Evolutionary conservation across 2,329 filamentous ascomycete genomes (phyloP).

Genomic region (Neofusicoccum umdonicola): DNA sequence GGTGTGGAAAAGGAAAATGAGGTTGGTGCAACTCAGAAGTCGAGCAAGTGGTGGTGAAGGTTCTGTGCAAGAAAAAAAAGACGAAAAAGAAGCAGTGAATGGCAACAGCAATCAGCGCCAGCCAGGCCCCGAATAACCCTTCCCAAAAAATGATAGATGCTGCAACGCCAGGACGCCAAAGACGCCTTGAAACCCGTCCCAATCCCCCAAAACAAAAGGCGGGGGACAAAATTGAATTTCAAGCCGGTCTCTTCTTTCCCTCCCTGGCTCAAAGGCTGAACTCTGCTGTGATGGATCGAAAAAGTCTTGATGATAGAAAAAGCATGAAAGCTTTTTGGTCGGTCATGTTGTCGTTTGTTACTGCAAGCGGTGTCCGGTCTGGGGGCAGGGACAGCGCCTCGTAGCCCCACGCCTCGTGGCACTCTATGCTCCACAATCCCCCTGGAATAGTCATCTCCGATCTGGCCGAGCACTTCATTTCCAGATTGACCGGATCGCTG

Average conservation of each 20-base stretch:
- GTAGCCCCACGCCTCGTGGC: slow-evolving; percentile 15
- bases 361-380: slow-evolving; percentile 5
- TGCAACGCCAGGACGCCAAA: slow-evolving; percentile 11
- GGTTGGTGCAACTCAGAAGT: background rate
- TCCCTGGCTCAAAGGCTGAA: slow-evolving; percentile 4
- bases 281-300: slow-evolving; percentile 13
- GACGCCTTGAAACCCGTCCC: slow-evolving; percentile 9
- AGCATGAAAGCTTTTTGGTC: slow-evolving; percentile 10
- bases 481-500: slow-evolving; percentile 13
- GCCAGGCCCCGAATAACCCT: background rate
- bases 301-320: slow-evolving; percentile 13
- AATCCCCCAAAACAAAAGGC: background rate
- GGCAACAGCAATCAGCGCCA: slow-evolving; percentile 11
- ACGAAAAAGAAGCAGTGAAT: slow-evolving; percentile 12
- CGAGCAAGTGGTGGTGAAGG: background rate
- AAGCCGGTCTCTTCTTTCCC: slow-evolving; percentile 11
- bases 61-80: slow-evolving; percentile 12
- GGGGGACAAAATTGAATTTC: slow-evolving; percentile 8
- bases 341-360: slow-evolving; percentile 11
- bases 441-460: slow-evolving; percentile 11
- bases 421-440: slow-evolving; percentile 16
- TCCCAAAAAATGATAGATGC: background rate
- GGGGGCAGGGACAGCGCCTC: slow-evolving; percentile 15
- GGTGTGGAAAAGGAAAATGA: background rate
- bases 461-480: slow-evolving; percentile 9